Percentiles rank a stretch among this genome's conserved stretches.
Evolutionary conservation across 495 filamentous ascomycete genomes (phyloP).

Genomic region (Coniosporium apollinis): DNA sequence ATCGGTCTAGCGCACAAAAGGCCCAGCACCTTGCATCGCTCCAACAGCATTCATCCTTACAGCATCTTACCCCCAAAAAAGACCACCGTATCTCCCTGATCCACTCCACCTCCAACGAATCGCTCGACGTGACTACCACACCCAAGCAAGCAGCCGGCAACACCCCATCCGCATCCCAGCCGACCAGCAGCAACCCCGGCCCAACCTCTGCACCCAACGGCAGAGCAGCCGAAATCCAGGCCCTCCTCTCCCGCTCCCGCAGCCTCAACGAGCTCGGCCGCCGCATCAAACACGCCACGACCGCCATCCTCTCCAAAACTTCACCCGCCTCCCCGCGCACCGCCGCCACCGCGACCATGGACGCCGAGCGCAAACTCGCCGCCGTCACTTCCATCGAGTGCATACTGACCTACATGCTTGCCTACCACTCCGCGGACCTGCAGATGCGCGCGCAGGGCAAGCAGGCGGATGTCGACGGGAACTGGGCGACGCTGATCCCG

Average conservation of each 20-base stretch:
- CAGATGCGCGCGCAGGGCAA: conserved; percentile 3
- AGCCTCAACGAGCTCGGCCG: conserved; percentile 5
- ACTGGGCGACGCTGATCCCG: conserved; percentile 12
- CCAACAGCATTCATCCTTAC: neutral
- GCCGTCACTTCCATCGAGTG: conserved; percentile 10
- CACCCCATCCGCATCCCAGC: conserved; percentile 7
- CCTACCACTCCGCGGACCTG: conserved; percentile 11
- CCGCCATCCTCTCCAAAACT: too few relatives aligned
- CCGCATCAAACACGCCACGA: conserved; percentile 12
- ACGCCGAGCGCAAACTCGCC: conserved; percentile 7
- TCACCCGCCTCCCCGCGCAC: too few relatives aligned
- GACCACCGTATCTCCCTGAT: conserved; percentile 11
- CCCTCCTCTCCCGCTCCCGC: neutral
- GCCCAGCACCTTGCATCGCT: neutral
- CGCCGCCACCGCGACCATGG: too few relatives aligned
- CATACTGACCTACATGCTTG: conserved; percentile 10
- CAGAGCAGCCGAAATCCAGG: conserved; percentile 6
- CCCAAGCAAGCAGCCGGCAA: conserved; percentile 3
- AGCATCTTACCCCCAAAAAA: conserved; percentile 10
- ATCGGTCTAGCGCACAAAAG: conserved; percentile 14
- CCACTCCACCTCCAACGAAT: conserved; percentile 7
- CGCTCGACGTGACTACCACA: conserved; percentile 10
- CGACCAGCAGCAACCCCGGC: conserved; percentile 3
- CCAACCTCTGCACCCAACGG: conserved; percentile 11
- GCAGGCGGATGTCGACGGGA: conserved; percentile 6